Percentiles rank a stretch among this genome's conserved stretches.
Evolutionary conservation across 305 asterid species (phyloP).

Genomic region (Caryopteris hybrid): DNA sequence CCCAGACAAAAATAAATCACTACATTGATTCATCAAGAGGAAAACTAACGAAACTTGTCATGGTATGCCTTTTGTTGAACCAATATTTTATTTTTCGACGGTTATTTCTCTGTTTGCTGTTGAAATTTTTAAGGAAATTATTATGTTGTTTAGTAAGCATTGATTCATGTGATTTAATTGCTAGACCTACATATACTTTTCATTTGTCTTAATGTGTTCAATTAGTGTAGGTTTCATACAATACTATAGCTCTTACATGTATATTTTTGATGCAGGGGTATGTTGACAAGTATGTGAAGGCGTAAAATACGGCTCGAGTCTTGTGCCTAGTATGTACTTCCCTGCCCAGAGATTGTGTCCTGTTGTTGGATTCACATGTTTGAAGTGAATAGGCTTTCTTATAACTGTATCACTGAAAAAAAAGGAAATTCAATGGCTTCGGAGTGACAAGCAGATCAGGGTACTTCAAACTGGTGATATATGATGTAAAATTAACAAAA

Average conservation of each 20-base stretch:
- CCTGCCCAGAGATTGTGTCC: neutral
- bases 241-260: conserved; percentile 12
- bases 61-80: conserved; percentile 55
- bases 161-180: neutral
- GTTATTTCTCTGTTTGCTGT: conserved; percentile 15
- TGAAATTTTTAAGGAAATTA: neutral
- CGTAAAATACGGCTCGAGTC: conserved; percentile 31
- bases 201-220: neutral
- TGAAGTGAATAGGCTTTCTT: conserved; percentile 14
- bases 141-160: neutral
- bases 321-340: conserved; percentile 18
- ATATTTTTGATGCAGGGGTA: conserved; percentile 63
- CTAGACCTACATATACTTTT: neutral
- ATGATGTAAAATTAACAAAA: conserved; percentile 28
- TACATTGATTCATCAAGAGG: conserved; percentile 87
- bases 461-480: conserved; percentile 21
- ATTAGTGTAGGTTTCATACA: neutral
- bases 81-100: neutral
- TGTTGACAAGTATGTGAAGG: conserved; percentile 88
- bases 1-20: conserved; percentile 77
- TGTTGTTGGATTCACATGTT: conserved; percentile 16
- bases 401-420: neutral
- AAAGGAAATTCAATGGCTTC: conserved; percentile 5
- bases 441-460: neutral
- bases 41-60: conserved; percentile 90